These are phyloP conservation scores for Plantago elongata DNA, from an alignment of 257 asterid genomes.

Conservation along the genomic window DNA sequence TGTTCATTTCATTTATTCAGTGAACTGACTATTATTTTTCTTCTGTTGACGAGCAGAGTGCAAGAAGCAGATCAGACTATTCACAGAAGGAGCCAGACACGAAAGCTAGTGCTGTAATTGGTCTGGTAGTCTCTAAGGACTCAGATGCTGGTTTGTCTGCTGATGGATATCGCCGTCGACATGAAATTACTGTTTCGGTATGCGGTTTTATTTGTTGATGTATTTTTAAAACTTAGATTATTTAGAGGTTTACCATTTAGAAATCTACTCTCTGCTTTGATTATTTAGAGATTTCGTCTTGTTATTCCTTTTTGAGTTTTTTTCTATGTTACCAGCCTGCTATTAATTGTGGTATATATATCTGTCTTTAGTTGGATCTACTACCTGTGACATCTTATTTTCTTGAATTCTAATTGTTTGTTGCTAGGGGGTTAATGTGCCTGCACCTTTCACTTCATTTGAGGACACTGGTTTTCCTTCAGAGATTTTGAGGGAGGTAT, in stretches of 20 bases:
- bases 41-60: conserved; percentile 34
- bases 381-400: conserved; percentile 10
- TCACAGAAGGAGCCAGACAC: conserved; percentile 33
- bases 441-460: conserved; percentile 72
- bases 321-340: neutral
- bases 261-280: neutral
- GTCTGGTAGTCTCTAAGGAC: conserved; percentile 34
- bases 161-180: conserved; percentile 62
- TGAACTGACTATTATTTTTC: neutral
- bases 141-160: conserved; percentile 49
- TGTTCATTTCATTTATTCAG: neutral
- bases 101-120: conserved; percentile 32
- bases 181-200: conserved; percentile 83
- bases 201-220: conserved; percentile 22
- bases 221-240: neutral
- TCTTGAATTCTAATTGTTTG: conserved; percentile 17
- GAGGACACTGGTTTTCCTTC: conserved; percentile 76
- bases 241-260: neutral
- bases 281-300: neutral
- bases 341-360: neutral
- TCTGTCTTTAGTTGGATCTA: neutral
- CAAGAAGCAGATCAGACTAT: conserved; percentile 40
- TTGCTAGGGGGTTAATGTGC: conserved; percentile 76
- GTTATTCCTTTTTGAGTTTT: neutral
- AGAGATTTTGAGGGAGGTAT: conserved; percentile 91